Percentiles rank a stretch among this genome's conserved stretches.
Conservation (phyloP, 441 rosid genomes). For the Arabidopsis lyrata region DNA sequence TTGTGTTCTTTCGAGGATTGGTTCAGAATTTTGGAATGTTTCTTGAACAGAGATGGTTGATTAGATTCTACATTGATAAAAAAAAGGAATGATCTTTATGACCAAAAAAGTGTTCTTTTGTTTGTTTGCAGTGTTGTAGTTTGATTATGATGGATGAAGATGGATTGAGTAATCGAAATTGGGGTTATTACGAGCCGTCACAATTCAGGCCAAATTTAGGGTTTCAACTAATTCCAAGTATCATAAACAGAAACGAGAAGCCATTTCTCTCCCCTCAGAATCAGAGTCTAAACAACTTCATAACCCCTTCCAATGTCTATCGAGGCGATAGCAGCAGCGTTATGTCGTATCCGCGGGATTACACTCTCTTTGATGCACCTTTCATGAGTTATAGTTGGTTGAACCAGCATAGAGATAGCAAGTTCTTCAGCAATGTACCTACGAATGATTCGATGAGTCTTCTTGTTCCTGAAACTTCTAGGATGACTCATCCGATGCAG, state of each 20-base stretch:
- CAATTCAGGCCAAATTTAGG: slow-evolving; percentile 57
- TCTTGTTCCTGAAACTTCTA: slow-evolving; percentile 54
- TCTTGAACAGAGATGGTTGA: slow-evolving; percentile 4
- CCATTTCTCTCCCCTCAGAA: slow-evolving; percentile 63
- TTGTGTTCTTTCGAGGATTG: slow-evolving; percentile 12
- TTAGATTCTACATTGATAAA: slow-evolving; percentile 6
- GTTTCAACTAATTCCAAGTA: slow-evolving; percentile 70
- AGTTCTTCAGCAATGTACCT: slow-evolving; percentile 55
- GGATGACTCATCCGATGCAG: slow-evolving; percentile 61
- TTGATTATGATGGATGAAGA: slow-evolving; percentile 71
- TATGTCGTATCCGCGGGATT: slow-evolving; percentile 66
- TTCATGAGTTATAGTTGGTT: slow-evolving; percentile 74
- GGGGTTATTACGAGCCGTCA: slow-evolving; percentile 83
- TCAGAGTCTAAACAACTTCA: slow-evolving; percentile 48
- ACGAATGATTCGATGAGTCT: no score
- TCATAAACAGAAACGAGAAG: slow-evolving; percentile 65
- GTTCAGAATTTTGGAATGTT: not conserved
- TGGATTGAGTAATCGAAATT: slow-evolving; percentile 55
- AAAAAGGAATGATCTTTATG: slow-evolving; percentile 22
- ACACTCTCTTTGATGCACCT: slow-evolving; percentile 57
- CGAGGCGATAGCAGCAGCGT: slow-evolving; percentile 60
- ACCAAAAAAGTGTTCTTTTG: not conserved
- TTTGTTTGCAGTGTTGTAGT: slow-evolving; percentile 38
- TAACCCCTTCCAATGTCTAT: slow-evolving; percentile 53
- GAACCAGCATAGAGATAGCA: slow-evolving; percentile 72